Conservation (phyloP, 305 asterid genomes). For the Andrographis paniculata region DNA sequence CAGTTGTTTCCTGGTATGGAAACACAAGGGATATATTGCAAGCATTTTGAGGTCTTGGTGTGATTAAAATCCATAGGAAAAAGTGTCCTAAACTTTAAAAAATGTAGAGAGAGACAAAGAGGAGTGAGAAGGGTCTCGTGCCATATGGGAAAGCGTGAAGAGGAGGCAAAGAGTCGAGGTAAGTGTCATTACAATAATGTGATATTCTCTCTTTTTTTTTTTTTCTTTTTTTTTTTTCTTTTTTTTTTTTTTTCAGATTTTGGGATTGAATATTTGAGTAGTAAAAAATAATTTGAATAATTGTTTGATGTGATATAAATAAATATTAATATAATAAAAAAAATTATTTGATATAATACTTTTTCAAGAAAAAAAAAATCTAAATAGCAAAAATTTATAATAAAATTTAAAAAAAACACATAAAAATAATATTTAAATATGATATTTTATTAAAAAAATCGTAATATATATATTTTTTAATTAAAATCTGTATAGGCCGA, state of each 20-base stretch:
- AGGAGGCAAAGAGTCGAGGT: constrained; percentile 5
- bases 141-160: constrained; percentile 26
- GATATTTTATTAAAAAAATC: too few species aligned
- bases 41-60: neutral
- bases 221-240: neutral
- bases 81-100: constrained; percentile 13
- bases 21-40: constrained; percentile 1
- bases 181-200: constrained; percentile 34
- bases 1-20: constrained; percentile 20
- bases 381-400: too few species aligned
- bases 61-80: constrained; percentile 10
- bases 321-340: too few species aligned
- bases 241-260: constrained; percentile 9
- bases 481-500: too few species aligned
- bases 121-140: constrained; percentile 18
- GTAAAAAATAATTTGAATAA: too few species aligned
- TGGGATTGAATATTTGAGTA: too few species aligned
- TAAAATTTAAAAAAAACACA: too few species aligned
- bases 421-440: too few species aligned
- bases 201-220: constrained; percentile 25
- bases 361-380: too few species aligned
- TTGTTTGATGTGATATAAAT: too few species aligned
- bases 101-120: constrained; percentile 2
- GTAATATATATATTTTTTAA: too few species aligned
- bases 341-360: too few species aligned